These are phyloP conservation scores for Lithocarpus polystachyus DNA, from an alignment of 306 rosid genomes.

Conservation along the genomic window DNA sequence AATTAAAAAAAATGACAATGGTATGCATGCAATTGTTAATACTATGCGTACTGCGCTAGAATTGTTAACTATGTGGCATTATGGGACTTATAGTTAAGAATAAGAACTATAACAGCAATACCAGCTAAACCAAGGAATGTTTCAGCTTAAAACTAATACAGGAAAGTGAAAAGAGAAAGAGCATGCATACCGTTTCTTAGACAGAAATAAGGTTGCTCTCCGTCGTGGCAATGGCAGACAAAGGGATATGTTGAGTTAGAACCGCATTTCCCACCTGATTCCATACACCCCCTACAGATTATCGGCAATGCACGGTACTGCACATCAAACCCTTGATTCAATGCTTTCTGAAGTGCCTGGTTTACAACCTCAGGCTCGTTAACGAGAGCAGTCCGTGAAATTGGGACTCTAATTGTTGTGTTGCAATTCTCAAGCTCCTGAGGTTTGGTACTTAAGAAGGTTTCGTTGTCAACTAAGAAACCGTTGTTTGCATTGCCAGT, in stretches of 20 bases:
- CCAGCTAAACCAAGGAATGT: no score
- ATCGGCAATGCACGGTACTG: not conserved
- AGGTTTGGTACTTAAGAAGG: no score
- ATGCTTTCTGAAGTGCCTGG: not conserved
- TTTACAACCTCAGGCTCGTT: not conserved
- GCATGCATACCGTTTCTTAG: not conserved
- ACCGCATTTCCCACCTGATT: not conserved
- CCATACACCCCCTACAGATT: not conserved
- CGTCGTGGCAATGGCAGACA: not conserved
- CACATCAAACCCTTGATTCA: not conserved
- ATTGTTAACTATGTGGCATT: no score
- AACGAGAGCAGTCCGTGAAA: not conserved
- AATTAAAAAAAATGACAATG: no score
- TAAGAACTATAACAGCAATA: no score
- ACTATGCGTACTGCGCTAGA: no score
- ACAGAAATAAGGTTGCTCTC: not conserved
- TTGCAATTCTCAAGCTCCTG: not conserved
- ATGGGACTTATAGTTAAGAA: no score
- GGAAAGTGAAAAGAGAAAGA: not conserved
- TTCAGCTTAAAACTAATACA: not conserved
- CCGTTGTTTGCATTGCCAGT: rapidly evolving
- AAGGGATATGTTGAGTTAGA: not conserved
- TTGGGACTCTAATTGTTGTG: not conserved
- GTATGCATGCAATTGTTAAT: no score
- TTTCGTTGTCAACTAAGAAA: not conserved